phyloP scores from a whole-genome alignment of 192 early-diverging fungal genomes.

The Podila horticola region DNA sequence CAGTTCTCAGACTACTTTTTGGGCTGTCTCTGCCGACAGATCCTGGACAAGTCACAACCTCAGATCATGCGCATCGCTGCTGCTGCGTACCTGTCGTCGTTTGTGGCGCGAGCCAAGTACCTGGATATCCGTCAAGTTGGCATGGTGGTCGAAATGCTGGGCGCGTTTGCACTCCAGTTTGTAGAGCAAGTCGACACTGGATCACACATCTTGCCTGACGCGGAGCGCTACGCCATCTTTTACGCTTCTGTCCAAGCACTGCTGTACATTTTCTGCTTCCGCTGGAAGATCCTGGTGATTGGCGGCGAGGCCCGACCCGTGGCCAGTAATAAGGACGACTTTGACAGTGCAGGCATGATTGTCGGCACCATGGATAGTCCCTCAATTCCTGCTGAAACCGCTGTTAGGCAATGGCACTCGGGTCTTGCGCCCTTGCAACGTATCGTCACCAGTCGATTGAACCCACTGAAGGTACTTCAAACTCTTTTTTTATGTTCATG shows the following conservation, averaged over 20 bases:
- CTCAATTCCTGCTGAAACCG: slow-evolving; percentile 5
- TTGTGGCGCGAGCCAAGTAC: slow-evolving; percentile 88
- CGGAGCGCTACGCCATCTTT: slow-evolving; percentile 80
- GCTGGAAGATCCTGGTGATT: slow-evolving; percentile 84
- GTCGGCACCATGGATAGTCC: slow-evolving; percentile 38
- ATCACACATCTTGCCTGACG: slow-evolving; percentile 54
- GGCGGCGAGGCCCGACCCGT: slow-evolving; percentile 27
- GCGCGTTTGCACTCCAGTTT: slow-evolving; percentile 72
- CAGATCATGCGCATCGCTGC: slow-evolving; percentile 79
- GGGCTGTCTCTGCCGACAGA: slow-evolving; percentile 74
- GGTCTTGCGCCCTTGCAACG: slow-evolving; percentile 76
- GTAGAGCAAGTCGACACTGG: slow-evolving; percentile 72
- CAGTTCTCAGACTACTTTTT: slow-evolving; percentile 81
- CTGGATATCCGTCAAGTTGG: slow-evolving; percentile 71
- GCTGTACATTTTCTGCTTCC: slow-evolving; percentile 96
- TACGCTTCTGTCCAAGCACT: slow-evolving; percentile 88
- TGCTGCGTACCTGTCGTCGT: slow-evolving; percentile 86
- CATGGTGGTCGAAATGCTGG: slow-evolving; percentile 72
- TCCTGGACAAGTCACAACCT: slow-evolving; percentile 67
- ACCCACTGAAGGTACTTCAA: slow-evolving; percentile 76
- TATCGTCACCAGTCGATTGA: slow-evolving; percentile 79
- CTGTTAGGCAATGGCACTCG: slow-evolving; percentile 63
- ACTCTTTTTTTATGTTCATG: slow-evolving; percentile 3
- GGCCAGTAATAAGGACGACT: slow-evolving; percentile 33
- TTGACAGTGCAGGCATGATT: slow-evolving; percentile 51